Conservation (phyloP, 441 rosid species). For the Oxalis stricta region DNA sequence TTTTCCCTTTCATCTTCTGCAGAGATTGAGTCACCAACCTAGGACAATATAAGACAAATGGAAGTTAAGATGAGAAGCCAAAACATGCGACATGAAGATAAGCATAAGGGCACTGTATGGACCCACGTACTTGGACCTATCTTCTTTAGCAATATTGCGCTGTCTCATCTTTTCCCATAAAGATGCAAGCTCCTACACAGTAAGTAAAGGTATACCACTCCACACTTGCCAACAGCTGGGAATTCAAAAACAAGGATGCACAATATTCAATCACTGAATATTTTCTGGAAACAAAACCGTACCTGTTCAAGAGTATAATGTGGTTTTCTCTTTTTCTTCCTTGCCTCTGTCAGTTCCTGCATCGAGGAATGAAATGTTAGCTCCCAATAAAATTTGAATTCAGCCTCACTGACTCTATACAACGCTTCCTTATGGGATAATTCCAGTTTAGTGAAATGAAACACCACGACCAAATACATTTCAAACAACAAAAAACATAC, state of each 20-base stretch:
- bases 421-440: no score
- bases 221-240: background rate
- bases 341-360: conserved; percentile 71
- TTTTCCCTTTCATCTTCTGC: conserved; percentile 77
- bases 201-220: background rate
- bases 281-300: conserved; percentile 1
- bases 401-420: no score
- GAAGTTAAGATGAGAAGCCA: background rate
- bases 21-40: conserved; percentile 70
- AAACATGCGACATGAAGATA: background rate
- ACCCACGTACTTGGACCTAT: conserved; percentile 56
- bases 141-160: conserved; percentile 69
- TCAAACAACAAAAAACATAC: background rate
- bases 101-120: background rate
- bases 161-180: conserved; percentile 93
- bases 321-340: conserved; percentile 78
- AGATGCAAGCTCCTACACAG: conserved; percentile 65
- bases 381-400: background rate
- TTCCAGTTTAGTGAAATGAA: background rate
- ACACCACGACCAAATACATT: background rate
- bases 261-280: background rate
- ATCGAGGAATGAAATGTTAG: background rate
- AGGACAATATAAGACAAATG: conserved; percentile 1
- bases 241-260: background rate
- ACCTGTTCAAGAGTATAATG: conserved; percentile 78